Evolutionary conservation across 2,329 filamentous ascomycete genomes (phyloP).

Genomic region (Nigrospora sphaerica): DNA sequence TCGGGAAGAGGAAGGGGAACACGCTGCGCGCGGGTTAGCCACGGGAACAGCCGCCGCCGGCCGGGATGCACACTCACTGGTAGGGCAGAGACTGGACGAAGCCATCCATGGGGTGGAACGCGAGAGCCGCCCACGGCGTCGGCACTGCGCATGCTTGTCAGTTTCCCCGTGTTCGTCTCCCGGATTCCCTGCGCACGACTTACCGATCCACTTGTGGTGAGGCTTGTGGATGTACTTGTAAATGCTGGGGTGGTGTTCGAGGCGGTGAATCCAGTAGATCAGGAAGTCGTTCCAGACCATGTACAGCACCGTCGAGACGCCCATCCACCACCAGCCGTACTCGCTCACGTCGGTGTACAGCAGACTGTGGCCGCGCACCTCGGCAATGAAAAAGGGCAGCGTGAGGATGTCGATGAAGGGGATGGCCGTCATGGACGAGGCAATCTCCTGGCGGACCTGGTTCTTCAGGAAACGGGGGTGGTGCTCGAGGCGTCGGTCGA

Average conservation of each 20-base stretch:
- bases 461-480: constrained; percentile 41
- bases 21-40: constrained; percentile 18
- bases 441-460: constrained; percentile 36
- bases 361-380: constrained; percentile 37
- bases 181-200: constrained; percentile 30
- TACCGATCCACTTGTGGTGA: constrained; percentile 82
- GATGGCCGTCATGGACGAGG: constrained; percentile 32
- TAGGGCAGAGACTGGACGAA: constrained; percentile 38
- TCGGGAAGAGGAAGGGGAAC: constrained; percentile 36
- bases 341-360: constrained; percentile 31
- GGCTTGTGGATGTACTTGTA: constrained; percentile 94
- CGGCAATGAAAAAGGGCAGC: constrained; percentile 35
- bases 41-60: background rate
- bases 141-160: constrained; percentile 24
- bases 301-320: constrained; percentile 30
- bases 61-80: constrained; percentile 26
- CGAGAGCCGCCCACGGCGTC: constrained; percentile 37
- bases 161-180: background rate
- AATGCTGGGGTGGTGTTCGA: constrained; percentile 62
- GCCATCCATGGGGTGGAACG: constrained; percentile 39
- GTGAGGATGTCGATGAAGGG: constrained; percentile 37
- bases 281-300: constrained; percentile 46
- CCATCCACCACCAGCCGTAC: constrained; percentile 32
- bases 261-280: constrained; percentile 77
- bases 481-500: constrained; percentile 36